Evolutionary conservation across 495 filamentous ascomycete species (phyloP).

Genomic region (Pseudevernia furfuracea): DNA sequence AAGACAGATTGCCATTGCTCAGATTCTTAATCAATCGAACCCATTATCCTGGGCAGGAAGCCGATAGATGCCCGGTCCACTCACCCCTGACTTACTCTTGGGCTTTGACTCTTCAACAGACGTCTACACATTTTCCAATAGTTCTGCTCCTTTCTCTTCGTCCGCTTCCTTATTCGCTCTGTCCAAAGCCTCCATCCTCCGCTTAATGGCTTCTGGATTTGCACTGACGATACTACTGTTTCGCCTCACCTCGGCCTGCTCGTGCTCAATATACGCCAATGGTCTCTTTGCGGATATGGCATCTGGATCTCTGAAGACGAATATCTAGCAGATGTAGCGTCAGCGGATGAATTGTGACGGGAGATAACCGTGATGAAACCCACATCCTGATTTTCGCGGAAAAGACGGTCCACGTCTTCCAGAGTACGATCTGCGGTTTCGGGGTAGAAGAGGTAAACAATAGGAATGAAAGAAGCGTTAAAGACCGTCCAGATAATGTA

Average conservation of each 20-base stretch:
- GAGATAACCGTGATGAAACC: not conserved
- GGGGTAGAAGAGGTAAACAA: conserved; percentile 59
- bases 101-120: not conserved
- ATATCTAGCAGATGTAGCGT: conserved; percentile 15
- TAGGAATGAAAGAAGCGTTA: conserved; percentile 52
- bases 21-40: not conserved
- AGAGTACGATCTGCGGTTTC: conserved; percentile 50
- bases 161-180: conserved; percentile 22
- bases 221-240: conserved; percentile 27
- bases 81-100: not conserved
- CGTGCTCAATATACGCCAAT: conserved; percentile 31
- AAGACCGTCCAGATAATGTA: conserved; percentile 60
- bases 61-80: not conserved
- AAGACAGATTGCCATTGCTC: not conserved
- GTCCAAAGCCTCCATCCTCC: conserved; percentile 21
- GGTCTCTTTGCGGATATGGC: conserved; percentile 36
- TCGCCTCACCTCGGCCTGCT: conserved; percentile 31
- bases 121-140: conserved; percentile 23
- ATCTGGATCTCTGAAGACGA: conserved; percentile 36
- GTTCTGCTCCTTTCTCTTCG: conserved; percentile 21
- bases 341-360: not conserved
- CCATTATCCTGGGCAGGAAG: not conserved
- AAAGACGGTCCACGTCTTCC: conserved; percentile 46
- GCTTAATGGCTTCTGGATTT: conserved; percentile 23
- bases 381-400: conserved; percentile 31